Base-by-base conservation (phyloP, 148 eudicot species). In the Spergularia bocconei region DNA sequence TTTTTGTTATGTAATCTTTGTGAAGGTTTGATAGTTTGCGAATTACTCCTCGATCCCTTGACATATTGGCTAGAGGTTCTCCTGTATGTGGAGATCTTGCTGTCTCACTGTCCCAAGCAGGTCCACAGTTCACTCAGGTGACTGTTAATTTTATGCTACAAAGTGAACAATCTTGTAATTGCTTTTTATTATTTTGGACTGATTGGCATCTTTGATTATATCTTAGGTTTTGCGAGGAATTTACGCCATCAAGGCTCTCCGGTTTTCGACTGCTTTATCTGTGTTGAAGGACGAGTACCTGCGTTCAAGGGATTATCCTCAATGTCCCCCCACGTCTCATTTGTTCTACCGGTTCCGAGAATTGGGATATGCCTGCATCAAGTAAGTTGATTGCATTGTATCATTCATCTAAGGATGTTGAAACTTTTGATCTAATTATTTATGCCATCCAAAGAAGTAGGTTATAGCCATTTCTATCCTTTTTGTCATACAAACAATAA, bases 1-100 rank as follows among this genome's bases (percentile, higher is more conserved):
- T 33, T 33, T 63, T 12, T 29, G 11, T 11, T 70, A 19, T 52
- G 33, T 71, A 11, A 63, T 63, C 70, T 29, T 9, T 55, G 13
- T 86, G 82, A 80, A 92, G 97, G 91, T 95, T 95, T 84, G 98
- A 95, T 75, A 95, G 98, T 81, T 77, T 95, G 80, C 91, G 98
- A 52, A 90, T 95, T 61, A 89, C 93, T 82, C 98, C 97, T 60
- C 88, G 98, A 84, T 95, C 98, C 75, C 96, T 95, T 63, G 98
- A 92, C 76, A 90, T 95, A 79, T 90, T 95, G 68, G 90, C 97
- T 72, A 83, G 89, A 75, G 98, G 98, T 68, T 80, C 98, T 81
- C 98, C 98, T 64, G 96, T 95, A 82, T 95, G 96, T 90, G 98
- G 98, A 79, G 97, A 92, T 84, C 98, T 95, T 78, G 96, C 98